A percentile compares a stretch with the other conserved stretches of the same genome.
Evolutionary conservation across 495 filamentous ascomycete species (phyloP).

Genomic region (Daldinia bambusicola): DNA sequence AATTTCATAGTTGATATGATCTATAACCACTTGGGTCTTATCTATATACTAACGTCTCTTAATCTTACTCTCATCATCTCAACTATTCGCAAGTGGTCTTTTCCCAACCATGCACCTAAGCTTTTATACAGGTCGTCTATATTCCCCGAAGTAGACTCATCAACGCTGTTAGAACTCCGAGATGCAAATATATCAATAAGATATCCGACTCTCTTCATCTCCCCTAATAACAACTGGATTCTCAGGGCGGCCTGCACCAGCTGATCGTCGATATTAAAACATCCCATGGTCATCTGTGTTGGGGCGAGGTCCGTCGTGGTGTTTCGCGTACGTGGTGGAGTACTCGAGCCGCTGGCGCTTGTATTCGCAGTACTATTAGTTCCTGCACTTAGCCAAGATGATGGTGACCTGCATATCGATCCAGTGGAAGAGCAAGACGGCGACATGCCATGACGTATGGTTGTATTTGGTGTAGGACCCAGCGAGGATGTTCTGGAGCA

Average conservation of each 20-base stretch:
- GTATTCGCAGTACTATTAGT: not conserved
- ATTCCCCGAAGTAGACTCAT: not conserved
- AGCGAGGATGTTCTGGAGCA: not conserved
- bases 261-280: not conserved
- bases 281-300: slow-evolving; percentile 8
- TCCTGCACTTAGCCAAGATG: not conserved
- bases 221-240: slow-evolving; percentile 5
- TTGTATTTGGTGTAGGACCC: not conserved
- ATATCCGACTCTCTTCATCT: slow-evolving; percentile 6
- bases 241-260: slow-evolving; percentile 6
- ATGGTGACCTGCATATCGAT: slow-evolving; percentile 5
- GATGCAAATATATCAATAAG: not conserved
- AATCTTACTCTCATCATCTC: slow-evolving; percentile 7
- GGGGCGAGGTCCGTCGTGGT: not conserved
- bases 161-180: not conserved
- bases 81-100: not conserved
- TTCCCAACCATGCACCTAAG: slow-evolving; percentile 1
- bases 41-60: slow-evolving; percentile 1
- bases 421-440: not conserved
- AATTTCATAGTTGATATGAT: not conserved
- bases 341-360: not conserved
- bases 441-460: not conserved
- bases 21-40: not conserved
- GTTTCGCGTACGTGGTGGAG: not conserved
- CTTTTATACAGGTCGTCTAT: slow-evolving; percentile 3